phyloP scores from a whole-genome alignment of 1,284 basidiomycete species.

The Leccinum fallax region DNA sequence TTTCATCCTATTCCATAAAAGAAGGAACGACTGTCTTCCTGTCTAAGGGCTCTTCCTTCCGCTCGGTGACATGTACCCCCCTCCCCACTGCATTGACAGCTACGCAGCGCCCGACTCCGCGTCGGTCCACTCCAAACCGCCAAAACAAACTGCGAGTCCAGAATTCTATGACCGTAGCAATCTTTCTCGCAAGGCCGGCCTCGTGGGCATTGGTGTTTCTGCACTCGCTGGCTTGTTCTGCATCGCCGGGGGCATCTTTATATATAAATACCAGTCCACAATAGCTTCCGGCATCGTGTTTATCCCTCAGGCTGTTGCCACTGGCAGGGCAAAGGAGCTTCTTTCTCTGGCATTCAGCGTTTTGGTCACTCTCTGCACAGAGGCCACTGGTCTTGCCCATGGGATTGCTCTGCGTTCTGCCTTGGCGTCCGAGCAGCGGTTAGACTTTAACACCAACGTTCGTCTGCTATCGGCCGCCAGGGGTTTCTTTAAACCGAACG shows the following conservation, averaged over 20 bases:
- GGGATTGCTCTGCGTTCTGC: too few relatives aligned
- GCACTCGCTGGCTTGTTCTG: conserved; percentile 26
- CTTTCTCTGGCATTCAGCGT: conserved; percentile 20
- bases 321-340: conserved; percentile 3
- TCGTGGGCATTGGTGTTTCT: conserved; percentile 28
- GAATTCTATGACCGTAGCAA: conserved; percentile 36
- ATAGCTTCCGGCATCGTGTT: too few relatives aligned
- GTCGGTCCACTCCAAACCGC: conserved; percentile 11
- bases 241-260: conserved; percentile 27
- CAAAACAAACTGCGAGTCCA: conserved; percentile 27
- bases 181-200: conserved; percentile 26
- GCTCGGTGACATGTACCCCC: conserved; percentile 12
- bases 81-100: conserved; percentile 10
- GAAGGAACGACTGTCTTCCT: too few relatives aligned
- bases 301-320: too few relatives aligned
- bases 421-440: too few relatives aligned
- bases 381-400: conserved; percentile 30
- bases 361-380: conserved; percentile 23
- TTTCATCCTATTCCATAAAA: too few relatives aligned
- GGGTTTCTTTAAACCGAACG: conserved; percentile 26
- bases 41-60: not conserved
- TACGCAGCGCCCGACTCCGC: conserved; percentile 20
- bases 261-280: conserved; percentile 9
- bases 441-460: too few relatives aligned
- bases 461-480: conserved; percentile 19